A percentile compares a stretch with the other conserved stretches of the same genome.
Conservation (phyloP, 2,329 filamentous ascomycete species). For the Paecilomyces dactylethromorphus region DNA sequence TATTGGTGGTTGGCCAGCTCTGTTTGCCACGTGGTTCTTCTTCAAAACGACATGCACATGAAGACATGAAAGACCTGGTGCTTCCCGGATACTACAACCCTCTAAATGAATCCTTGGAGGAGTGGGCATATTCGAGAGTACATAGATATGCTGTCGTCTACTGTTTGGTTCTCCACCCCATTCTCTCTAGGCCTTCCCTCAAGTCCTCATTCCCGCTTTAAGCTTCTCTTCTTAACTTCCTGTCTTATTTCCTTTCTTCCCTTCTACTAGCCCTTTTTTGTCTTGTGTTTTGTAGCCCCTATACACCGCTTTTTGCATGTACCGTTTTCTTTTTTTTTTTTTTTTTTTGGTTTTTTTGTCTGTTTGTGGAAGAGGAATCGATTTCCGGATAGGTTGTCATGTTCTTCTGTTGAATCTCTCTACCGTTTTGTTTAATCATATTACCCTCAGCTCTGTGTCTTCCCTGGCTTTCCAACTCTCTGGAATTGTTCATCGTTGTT, state of each 20-base stretch:
- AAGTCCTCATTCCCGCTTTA: conserved; percentile 12
- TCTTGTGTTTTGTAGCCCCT: conserved; percentile 11
- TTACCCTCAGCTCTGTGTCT: conserved; percentile 4
- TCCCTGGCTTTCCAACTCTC: conserved; percentile 2
- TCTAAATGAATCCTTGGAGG: neutral
- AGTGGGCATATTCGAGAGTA: conserved; percentile 6
- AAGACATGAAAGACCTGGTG: conserved; percentile 5
- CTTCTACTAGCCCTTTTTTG: conserved; percentile 17
- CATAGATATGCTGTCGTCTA: conserved; percentile 7
- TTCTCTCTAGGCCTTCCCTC: conserved; percentile 14
- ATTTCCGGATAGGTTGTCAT: conserved; percentile 21
- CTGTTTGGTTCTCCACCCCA: conserved; percentile 13
- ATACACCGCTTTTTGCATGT: conserved; percentile 19
- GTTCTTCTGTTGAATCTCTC: conserved; percentile 10
- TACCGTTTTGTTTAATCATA: conserved; percentile 9
- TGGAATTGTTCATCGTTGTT: neutral
- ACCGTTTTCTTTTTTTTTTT: conserved; percentile 10
- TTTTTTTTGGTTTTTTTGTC: conserved; percentile 11
- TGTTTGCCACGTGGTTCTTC: conserved; percentile 1
- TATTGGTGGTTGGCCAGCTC: conserved; percentile 2
- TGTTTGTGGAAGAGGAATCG: conserved; percentile 17
- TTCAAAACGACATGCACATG: conserved; percentile 8
- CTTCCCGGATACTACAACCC: neutral
- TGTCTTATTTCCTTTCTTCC: conserved; percentile 26
- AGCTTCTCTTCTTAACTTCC: conserved; percentile 23